Conservation (phyloP, 208 protist species). For the Leishmania arabica region DNA sequence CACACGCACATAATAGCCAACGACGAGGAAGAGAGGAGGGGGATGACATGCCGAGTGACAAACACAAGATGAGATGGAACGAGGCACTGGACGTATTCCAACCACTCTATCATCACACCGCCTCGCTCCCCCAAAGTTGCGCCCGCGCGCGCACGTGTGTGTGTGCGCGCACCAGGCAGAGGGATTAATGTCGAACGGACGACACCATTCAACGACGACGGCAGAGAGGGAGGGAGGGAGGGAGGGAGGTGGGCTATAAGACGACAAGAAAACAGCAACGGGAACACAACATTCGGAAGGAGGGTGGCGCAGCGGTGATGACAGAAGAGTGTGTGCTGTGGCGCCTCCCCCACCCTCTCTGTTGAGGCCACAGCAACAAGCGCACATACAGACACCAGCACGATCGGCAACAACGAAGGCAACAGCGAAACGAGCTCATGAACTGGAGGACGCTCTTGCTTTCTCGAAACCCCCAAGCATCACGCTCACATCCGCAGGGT, state of each 20-base stretch:
- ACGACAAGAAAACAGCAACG: no score
- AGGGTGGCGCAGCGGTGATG: background rate
- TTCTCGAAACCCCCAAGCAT: background rate
- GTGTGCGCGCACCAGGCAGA: no score
- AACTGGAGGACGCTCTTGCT: background rate
- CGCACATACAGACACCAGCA: background rate
- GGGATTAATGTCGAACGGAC: no score
- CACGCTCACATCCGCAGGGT: background rate
- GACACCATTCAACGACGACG: no score
- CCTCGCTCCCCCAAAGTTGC: no score
- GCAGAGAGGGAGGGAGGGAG: no score
- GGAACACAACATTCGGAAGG: background rate
- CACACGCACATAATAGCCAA: background rate
- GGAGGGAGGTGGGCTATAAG: no score
- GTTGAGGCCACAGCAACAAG: background rate
- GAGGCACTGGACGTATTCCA: no score
- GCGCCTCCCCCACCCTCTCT: background rate
- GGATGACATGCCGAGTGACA: no score
- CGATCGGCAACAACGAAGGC: background rate
- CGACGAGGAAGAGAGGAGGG: background rate
- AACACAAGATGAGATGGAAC: no score
- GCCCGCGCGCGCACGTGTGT: no score
- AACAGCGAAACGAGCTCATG: background rate
- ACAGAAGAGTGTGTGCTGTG: background rate
- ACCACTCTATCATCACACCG: no score